phyloP scores from a whole-genome alignment of 2,329 filamentous ascomycete genomes.

The Xylariaceae sp. region DNA sequence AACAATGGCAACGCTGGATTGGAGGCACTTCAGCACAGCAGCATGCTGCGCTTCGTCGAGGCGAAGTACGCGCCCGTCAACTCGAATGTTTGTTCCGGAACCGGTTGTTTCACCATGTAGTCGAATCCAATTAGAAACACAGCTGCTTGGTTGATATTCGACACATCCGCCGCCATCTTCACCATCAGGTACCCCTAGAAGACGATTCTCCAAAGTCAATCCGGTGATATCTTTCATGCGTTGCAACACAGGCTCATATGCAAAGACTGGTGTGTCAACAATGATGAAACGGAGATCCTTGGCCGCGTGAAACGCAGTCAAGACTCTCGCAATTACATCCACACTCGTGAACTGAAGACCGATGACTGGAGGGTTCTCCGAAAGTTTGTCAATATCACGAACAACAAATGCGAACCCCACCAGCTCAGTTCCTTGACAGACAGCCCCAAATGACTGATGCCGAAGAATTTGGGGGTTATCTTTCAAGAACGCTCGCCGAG shows the following conservation, averaged over 20 bases:
- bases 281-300: conserved; percentile 45
- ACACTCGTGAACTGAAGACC: conserved; percentile 50
- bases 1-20: conserved; percentile 54
- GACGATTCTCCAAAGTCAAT: conserved; percentile 45
- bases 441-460: conserved; percentile 59
- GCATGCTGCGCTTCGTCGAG: conserved; percentile 46
- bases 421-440: conserved; percentile 49
- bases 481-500: conserved; percentile 43
- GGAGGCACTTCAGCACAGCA: conserved; percentile 54
- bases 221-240: conserved; percentile 53
- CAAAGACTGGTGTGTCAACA: conserved; percentile 63
- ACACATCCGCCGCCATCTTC: not conserved
- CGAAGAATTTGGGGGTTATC: conserved; percentile 52
- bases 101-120: no score
- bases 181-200: not conserved
- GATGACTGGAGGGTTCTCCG: conserved; percentile 43
- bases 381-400: conserved; percentile 44
- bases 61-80: not conserved
- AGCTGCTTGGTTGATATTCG: not conserved
- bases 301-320: not conserved
- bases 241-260: conserved; percentile 62
- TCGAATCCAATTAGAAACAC: not conserved
- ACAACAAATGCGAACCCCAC: conserved; percentile 59
- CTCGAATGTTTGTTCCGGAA: not conserved
- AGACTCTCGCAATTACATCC: not conserved